These are phyloP conservation scores for Penicillium sp. DNA, from an alignment of 2,329 filamentous ascomycete species.

Conservation along the genomic window DNA sequence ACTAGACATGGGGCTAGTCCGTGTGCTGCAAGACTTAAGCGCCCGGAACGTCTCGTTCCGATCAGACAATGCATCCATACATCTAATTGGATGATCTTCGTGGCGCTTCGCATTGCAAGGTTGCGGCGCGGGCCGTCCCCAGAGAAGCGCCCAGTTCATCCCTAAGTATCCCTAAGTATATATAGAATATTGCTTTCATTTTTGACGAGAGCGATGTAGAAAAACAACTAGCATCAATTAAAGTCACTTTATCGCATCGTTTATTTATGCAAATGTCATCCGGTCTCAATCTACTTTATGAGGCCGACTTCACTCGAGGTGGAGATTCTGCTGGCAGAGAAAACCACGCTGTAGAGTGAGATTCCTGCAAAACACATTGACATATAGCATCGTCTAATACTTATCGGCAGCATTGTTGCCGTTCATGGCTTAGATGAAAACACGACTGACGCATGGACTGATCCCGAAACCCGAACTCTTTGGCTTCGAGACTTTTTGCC, in stretches of 20 bases:
- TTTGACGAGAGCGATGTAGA: neutral
- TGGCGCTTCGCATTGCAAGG: too few species aligned
- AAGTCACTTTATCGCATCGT: neutral
- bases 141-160: too few species aligned
- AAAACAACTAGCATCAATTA: neutral
- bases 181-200: too few species aligned
- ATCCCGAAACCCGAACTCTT: conserved; percentile 11
- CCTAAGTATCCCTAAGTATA: too few species aligned
- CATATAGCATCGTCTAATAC: neutral
- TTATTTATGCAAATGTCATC: conserved; percentile 13
- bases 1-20: too few species aligned
- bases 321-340: neutral
- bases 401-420: conserved; percentile 17
- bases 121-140: too few species aligned
- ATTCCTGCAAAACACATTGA: neutral
- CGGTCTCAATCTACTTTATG: conserved; percentile 14
- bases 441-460: conserved; percentile 18
- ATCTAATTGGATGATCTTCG: too few species aligned
- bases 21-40: too few species aligned
- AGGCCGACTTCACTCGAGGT: neutral
- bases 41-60: too few species aligned
- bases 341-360: neutral
- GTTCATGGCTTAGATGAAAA: conserved; percentile 21
- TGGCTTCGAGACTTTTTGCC: conserved; percentile 20
- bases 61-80: too few species aligned